Evolutionary conservation across 805 yeast species (phyloP), one percentile per base, ranked within the genome.

Genomic region (Wickerhamomyces strasburgensis): DNA sequence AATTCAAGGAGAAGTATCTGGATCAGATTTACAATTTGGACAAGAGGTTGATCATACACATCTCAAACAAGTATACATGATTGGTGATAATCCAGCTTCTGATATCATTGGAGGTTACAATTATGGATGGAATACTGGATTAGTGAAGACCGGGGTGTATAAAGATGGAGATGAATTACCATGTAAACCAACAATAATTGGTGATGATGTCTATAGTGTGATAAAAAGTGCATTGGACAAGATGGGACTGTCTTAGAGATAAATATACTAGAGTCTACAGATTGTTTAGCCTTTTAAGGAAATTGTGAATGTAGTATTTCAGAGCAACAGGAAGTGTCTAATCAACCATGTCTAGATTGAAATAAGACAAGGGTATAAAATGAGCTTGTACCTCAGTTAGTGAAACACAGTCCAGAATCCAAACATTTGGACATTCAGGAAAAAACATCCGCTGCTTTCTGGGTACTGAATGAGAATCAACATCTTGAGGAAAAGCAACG

Each of bases 11-110:
- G 42, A 35, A 26, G 11, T 8, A 11, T 21, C 25, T 21, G 25
- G 10, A 8, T 21, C 25, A 1, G 19, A 28, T 6, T 21, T 37
- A 1, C 35, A 39, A 18, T 45, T 55, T 7, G 61, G 60, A 10
- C 38, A 50, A 21, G 43, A 41, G 15, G 42, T 54, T 1, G 23
- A 8, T 0, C 14, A 43, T 3, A 49, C 71, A 0, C 78, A 74
- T n/a, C 68, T 83, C 49, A 63, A 67, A 26, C 60, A 71, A n/a
- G 82, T 93, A 2, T 89, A 71, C 62, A 93, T 93, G 98, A 86
- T 93, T 25, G 98, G 98, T 19, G 98, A 93, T 61, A 93, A 93
- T 58, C 98, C 97, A 4, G 93, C 81, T 19, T 76, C 88, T 34
- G 98, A 93, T 57, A 93, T 93, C 37, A 70, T 72, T 38, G 98